Percentiles rank a stretch among this genome's conserved stretches.
These are phyloP conservation scores for Nigrospora oryzae DNA, from an alignment of 2,329 filamentous ascomycete species.

Conservation along the genomic window DNA sequence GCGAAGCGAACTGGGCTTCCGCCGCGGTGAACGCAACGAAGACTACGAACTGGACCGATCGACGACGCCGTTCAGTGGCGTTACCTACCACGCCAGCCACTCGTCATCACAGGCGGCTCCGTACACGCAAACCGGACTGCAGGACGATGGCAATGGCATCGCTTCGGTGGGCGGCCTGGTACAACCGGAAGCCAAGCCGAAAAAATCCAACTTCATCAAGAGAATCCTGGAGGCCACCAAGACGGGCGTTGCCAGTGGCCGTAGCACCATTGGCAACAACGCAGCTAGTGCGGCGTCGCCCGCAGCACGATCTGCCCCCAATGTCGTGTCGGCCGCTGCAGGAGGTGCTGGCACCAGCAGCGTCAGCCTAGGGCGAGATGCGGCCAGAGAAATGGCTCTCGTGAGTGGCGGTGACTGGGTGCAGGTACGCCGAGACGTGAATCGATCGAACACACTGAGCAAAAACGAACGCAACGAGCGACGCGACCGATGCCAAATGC, in stretches of 20 bases:
- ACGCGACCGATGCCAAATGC: constrained; percentile 85
- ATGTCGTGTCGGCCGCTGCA: constrained; percentile 35
- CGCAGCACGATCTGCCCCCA: constrained; percentile 30
- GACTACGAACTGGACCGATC: constrained; percentile 43
- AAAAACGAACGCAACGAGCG: constrained; percentile 79
- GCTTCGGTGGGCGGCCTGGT: constrained; percentile 71
- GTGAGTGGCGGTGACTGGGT: constrained; percentile 73
- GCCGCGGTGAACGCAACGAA: constrained; percentile 34
- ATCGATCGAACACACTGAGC: constrained; percentile 88
- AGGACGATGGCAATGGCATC: constrained; percentile 58
- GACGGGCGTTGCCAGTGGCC: constrained; percentile 82
- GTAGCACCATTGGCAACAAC: constrained; percentile 71
- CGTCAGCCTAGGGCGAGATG: constrained; percentile 33
- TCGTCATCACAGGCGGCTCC: constrained; percentile 46
- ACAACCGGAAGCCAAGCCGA: constrained; percentile 54
- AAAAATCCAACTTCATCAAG: constrained; percentile 87
- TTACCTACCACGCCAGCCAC: constrained; percentile 90
- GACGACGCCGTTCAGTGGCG: constrained; percentile 61
- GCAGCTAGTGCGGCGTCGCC: constrained; percentile 32
- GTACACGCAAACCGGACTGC: constrained; percentile 58
- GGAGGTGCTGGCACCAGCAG: constrained; percentile 30
- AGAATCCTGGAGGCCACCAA: constrained; percentile 92
- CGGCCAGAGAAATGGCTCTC: constrained; percentile 63
- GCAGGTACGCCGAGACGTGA: constrained; percentile 92
- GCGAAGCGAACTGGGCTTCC: constrained; percentile 56